Base-by-base conservation (phyloP, 2,329 filamentous ascomycete genomes). In the Phialophora tarda region DNA sequence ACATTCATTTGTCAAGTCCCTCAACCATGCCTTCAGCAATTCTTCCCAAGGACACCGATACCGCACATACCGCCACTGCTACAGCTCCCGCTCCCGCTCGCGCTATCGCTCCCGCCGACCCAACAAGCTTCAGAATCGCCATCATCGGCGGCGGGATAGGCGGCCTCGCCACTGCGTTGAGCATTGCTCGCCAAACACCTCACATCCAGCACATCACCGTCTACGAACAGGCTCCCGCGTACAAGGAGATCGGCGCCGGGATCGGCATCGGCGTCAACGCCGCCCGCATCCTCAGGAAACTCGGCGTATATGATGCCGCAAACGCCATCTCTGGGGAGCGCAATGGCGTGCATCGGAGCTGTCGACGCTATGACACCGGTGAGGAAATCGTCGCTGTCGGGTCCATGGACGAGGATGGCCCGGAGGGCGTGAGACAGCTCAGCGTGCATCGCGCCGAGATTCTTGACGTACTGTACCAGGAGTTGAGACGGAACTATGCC, bases 141-240 rank as follows among this genome's bases (percentile, higher is more conserved):
- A 73, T 81, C 41, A 73, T 79, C 17, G 78, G 79, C 26, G 79
- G 78, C 30, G 79, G 79, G 58, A 77, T 80, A 23, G 77, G 77
- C 28, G 79, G 79, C 10, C 74, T 80, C 24, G 75, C 74, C 64
- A 70, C 74, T 11, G 75, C 77, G 7, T 74, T 80, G 8, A 72
- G 75, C 28, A 73, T 80, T 7, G 74, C 76, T 34, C 72, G 77
- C 56, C 57, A 61, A 1, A 34, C 50, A 12, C 70, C 60, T 69
- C 70, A 69, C 67, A 17, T 50, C 26, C 14, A 30, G 17, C 72
- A 72, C 41, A 64, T 76, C 3, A 70, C 74, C 34, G 73, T 73
- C 12, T 75, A 73, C 28, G 71, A 72, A 32, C 71, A 74, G 63
- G 57, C 62, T 8, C 59, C 64, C 4, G 53, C 64, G 23, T 69